Conservation (phyloP, 495 filamentous ascomycete species). For the Lentithecium fluviatile region DNA sequence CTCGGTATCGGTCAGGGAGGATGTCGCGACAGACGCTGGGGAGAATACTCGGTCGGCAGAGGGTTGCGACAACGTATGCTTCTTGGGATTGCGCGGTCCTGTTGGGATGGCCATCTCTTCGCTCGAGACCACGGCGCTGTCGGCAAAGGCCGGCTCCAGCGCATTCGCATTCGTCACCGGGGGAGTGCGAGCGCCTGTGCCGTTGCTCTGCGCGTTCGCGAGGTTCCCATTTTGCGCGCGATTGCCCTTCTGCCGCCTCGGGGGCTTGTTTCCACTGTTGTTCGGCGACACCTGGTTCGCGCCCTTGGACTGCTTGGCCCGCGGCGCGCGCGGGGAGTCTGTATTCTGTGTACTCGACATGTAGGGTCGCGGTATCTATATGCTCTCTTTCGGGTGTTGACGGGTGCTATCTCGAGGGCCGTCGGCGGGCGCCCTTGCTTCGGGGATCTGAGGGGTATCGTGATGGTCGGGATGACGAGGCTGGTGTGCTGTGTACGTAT, state of each 20-base stretch:
- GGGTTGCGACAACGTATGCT: conserved; percentile 21
- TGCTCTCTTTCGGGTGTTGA: neutral
- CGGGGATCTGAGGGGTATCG: neutral
- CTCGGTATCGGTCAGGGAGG: conserved; percentile 27
- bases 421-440: conserved; percentile 16
- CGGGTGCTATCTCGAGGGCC: conserved; percentile 24
- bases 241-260: conserved; percentile 21
- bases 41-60: conserved; percentile 24
- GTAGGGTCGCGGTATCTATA: neutral
- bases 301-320: conserved; percentile 35
- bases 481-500: neutral
- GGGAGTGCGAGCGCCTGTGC: neutral
- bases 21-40: conserved; percentile 3
- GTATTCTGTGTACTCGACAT: conserved; percentile 25
- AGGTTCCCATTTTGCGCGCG: conserved; percentile 16
- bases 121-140: conserved; percentile 25
- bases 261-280: conserved; percentile 9
- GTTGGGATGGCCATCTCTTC: conserved; percentile 18
- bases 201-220: neutral
- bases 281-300: conserved; percentile 11
- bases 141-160: neutral
- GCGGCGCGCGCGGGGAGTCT: conserved; percentile 20
- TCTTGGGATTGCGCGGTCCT: conserved; percentile 19
- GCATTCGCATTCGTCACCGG: neutral
- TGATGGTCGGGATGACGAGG: conserved; percentile 9